Conservation (phyloP, 192 early-diverging fungal species). For the Mycoemilia scoparia region DNA sequence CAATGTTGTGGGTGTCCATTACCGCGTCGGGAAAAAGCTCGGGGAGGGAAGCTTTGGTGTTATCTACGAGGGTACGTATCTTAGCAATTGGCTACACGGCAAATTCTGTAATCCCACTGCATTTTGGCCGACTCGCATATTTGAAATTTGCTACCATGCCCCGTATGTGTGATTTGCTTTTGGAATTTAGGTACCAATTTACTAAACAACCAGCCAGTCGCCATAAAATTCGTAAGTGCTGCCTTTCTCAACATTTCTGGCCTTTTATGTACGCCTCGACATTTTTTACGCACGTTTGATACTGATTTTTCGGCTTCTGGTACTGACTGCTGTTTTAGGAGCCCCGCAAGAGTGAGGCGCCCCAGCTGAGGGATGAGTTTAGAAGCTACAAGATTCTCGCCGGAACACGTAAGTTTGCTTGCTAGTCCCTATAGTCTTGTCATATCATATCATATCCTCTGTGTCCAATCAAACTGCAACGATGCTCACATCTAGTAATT, state of each 20-base stretch:
- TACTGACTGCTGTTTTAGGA: slow-evolving; percentile 25
- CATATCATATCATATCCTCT: no score
- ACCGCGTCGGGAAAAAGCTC: slow-evolving; percentile 86
- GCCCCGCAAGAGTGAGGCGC: slow-evolving; percentile 89
- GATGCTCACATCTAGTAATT: no score
- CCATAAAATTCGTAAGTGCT: slow-evolving; percentile 77
- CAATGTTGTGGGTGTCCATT: slow-evolving; percentile 92
- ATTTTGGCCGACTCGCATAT: not conserved
- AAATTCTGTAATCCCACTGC: not conserved
- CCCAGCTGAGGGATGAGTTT: slow-evolving; percentile 91
- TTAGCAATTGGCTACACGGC: not conserved
- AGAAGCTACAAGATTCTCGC: slow-evolving; percentile 87
- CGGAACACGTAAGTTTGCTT: no score
- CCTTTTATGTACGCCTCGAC: no score
- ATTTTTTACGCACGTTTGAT: not conserved
- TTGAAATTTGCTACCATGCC: slow-evolving; percentile 31
- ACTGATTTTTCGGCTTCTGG: slow-evolving; percentile 1
- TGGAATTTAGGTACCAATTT: slow-evolving; percentile 40
- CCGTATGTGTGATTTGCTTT: slow-evolving; percentile 2
- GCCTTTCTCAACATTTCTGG: not conserved
- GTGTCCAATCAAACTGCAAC: no score
- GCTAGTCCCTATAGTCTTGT: no score
- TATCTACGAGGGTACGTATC: slow-evolving; percentile 81
- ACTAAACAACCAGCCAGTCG: slow-evolving; percentile 77
- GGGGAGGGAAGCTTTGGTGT: slow-evolving; percentile 97